Evolutionary conservation across 176 grass and related monocot genomes (phyloP).

Genomic region (Avena sativa): DNA sequence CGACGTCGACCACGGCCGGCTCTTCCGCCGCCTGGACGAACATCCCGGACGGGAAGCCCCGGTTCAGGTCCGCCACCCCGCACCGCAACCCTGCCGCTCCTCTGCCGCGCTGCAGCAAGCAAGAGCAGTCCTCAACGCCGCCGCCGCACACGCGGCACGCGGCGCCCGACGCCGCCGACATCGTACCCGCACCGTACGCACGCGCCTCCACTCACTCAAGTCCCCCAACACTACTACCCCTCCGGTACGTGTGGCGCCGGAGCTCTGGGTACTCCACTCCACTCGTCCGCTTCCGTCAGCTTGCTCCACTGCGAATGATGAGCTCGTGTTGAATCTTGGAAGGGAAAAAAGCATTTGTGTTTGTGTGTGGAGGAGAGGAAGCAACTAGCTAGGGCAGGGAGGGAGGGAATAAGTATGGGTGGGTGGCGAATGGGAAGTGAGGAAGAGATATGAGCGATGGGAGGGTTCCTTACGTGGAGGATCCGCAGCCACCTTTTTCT

Average conservation of each 20-base stretch:
- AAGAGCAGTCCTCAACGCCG: slow-evolving; percentile 42
- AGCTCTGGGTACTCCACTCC: background rate
- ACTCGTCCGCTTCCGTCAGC: slow-evolving; percentile 35
- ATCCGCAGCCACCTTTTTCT: slow-evolving; percentile 52
- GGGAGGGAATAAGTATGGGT: slow-evolving; percentile 44
- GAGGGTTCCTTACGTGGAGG: slow-evolving; percentile 56
- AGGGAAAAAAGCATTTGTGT: background rate
- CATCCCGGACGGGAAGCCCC: slow-evolving; percentile 36
- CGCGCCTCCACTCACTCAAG: background rate
- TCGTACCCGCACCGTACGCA: background rate
- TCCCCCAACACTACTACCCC: background rate
- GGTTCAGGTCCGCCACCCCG: slow-evolving; percentile 52
- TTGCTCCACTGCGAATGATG: slow-evolving; percentile 19
- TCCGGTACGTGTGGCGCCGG: slow-evolving; percentile 27
- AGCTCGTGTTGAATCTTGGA: slow-evolving; percentile 29
- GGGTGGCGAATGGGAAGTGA: slow-evolving; percentile 33
- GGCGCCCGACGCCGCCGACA: slow-evolving; percentile 56
- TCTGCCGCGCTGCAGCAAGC: slow-evolving; percentile 4
- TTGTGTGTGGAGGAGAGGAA: slow-evolving; percentile 61
- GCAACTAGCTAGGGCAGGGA: slow-evolving; percentile 42
- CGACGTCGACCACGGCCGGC: background rate
- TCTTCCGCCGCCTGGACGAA: slow-evolving; percentile 40
- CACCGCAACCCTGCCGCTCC: slow-evolving; percentile 38
- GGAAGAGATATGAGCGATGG: slow-evolving; percentile 50
- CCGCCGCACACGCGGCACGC: slow-evolving; percentile 50